A percentile compares a stretch with the other conserved stretches of the same genome.
These are phyloP conservation scores for Ustilago vetiveriae DNA, from an alignment of 1,284 basidiomycete genomes.

Conservation along the genomic window DNA sequence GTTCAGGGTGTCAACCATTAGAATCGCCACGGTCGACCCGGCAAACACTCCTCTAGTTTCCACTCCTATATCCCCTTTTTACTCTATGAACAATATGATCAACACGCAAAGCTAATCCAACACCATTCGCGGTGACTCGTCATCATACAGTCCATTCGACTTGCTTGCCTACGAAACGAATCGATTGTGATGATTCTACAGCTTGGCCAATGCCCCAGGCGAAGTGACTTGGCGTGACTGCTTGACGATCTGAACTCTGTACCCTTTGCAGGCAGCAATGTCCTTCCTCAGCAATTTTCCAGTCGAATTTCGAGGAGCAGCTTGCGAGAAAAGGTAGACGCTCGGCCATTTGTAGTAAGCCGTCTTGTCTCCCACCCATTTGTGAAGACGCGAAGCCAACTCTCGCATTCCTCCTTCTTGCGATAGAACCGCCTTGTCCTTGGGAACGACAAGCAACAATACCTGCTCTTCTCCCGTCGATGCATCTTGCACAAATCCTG, in stretches of 20 bases:
- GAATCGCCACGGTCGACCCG: not conserved
- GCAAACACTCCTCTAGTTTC: too few species aligned
- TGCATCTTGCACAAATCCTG: slow-evolving; percentile 25
- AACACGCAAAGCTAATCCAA: not conserved
- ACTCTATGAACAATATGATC: not conserved
- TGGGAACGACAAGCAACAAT: slow-evolving; percentile 37
- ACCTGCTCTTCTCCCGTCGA: slow-evolving; percentile 40
- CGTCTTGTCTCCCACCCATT: slow-evolving; percentile 41
- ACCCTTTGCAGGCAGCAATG: slow-evolving; percentile 19
- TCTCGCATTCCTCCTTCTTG: slow-evolving; percentile 26
- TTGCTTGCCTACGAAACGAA: not conserved
- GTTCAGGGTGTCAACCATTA: slow-evolving; percentile 56
- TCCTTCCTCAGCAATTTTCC: slow-evolving; percentile 50
- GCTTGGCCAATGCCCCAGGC: slow-evolving; percentile 18
- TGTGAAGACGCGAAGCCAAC: slow-evolving; percentile 24
- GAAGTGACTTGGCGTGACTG: slow-evolving; percentile 16
- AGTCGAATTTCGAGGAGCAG: slow-evolving; percentile 33
- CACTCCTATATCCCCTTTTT: too few species aligned
- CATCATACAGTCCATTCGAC: not conserved
- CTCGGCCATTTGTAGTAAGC: slow-evolving; percentile 54
- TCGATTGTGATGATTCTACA: slow-evolving; percentile 2
- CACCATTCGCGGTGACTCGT: not conserved
- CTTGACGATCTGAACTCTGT: slow-evolving; percentile 27
- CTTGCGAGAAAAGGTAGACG: slow-evolving; percentile 31
- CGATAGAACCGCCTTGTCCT: slow-evolving; percentile 22